These are phyloP conservation scores for Ustilago esculenta DNA, from an alignment of 1,284 basidiomycete genomes.

Conservation along the genomic window DNA sequence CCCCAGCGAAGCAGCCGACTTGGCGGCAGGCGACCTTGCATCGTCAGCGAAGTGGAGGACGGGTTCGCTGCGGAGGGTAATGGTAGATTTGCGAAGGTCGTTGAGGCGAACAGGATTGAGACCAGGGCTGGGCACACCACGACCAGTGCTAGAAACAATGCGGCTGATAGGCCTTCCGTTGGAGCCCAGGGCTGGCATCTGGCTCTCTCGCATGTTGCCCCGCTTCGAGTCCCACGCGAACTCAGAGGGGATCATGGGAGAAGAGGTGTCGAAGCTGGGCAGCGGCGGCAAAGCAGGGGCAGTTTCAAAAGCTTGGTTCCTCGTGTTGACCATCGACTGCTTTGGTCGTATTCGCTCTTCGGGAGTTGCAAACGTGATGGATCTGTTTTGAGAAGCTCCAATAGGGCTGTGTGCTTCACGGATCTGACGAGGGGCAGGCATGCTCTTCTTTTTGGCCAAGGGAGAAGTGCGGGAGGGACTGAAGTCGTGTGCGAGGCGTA, in stretches of 20 bases:
- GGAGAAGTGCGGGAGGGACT: constrained; percentile 20
- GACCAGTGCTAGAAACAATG: constrained; percentile 42
- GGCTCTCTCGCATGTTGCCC: constrained; percentile 18
- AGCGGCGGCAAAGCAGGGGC: constrained; percentile 41
- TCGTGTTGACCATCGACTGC: constrained; percentile 6
- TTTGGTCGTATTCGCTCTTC: constrained; percentile 15
- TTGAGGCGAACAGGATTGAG: constrained; percentile 27
- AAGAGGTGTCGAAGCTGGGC: constrained; percentile 37
- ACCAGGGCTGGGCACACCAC: constrained; percentile 45
- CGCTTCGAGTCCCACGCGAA: constrained; percentile 34
- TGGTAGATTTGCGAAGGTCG: constrained; percentile 37
- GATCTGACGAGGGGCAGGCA: constrained; percentile 45
- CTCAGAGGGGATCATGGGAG: constrained; percentile 44
- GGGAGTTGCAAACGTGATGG: constrained; percentile 21
- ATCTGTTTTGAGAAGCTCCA: constrained; percentile 4
- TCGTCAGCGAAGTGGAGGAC: constrained; percentile 15
- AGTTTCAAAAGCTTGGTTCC: constrained; percentile 7
- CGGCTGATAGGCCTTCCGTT: constrained; percentile 37
- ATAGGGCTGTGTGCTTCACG: constrained; percentile 22
- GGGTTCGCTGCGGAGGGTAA: constrained; percentile 27
- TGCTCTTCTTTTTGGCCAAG: constrained; percentile 34
- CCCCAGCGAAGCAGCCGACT: constrained; percentile 1
- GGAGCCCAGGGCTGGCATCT: constrained; percentile 14
- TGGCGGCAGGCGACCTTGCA: constrained; percentile 4
- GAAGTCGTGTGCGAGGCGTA: constrained; percentile 8